phyloP scores from a whole-genome alignment of 192 early-diverging fungal genomes.

The Coemansia sp. region DNA sequence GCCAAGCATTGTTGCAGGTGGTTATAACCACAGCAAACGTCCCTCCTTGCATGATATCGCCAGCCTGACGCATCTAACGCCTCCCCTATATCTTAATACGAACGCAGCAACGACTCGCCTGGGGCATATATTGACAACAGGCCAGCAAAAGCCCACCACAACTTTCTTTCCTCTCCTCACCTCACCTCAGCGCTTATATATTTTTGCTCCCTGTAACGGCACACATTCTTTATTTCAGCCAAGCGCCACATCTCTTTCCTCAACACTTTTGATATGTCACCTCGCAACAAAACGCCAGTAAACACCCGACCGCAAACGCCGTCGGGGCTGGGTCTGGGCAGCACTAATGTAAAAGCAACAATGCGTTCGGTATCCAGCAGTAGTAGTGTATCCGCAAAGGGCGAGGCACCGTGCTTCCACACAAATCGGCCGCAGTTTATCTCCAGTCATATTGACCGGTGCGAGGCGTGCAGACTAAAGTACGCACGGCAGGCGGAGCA shows the following conservation, averaged over 20 bases:
- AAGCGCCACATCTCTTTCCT: background rate
- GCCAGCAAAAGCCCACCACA: background rate
- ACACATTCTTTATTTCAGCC: background rate
- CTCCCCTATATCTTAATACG: background rate
- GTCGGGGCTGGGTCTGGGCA: constrained; percentile 21
- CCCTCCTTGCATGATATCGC: background rate
- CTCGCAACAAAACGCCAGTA: constrained; percentile 15
- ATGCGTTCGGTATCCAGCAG: constrained; percentile 42
- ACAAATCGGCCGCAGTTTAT: constrained; percentile 53
- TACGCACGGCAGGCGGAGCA: constrained; percentile 53
- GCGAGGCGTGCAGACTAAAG: constrained; percentile 51
- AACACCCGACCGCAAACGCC: constrained; percentile 28
- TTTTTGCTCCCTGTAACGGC: background rate
- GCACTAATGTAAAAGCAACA: constrained; percentile 15
- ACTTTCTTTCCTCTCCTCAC: background rate
- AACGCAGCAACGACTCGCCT: background rate
- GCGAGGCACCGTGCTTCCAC: constrained; percentile 47
- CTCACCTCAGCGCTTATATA: background rate
- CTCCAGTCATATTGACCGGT: constrained; percentile 52
- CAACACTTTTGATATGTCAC: constrained; percentile 19
- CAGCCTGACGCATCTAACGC: background rate
- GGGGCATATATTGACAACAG: background rate
- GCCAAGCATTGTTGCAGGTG: background rate
- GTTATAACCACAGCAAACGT: background rate
- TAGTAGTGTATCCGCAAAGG: constrained; percentile 37